These are phyloP conservation scores for Musa beccarii DNA, from an alignment of 176 grass and related monocot genomes.

Conservation along the genomic window DNA sequence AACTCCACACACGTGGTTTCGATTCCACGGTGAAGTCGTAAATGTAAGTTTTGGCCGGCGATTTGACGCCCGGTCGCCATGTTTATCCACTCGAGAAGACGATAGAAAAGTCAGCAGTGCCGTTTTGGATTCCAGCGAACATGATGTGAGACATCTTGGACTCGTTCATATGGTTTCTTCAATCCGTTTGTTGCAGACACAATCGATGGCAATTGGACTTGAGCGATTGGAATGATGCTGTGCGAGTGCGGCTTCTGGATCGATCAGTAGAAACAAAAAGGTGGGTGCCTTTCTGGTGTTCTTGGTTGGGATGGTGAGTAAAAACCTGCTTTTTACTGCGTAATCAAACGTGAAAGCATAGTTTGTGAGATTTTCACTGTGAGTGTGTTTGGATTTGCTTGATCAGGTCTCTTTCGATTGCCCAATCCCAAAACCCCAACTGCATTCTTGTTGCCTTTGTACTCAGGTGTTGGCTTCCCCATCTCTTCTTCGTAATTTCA, in stretches of 20 bases:
- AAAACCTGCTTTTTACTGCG: not conserved
- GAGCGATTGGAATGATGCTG: not conserved
- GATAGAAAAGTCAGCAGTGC: not conserved
- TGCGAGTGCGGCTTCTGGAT: not conserved
- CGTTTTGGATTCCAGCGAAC: not conserved
- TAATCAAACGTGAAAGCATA: not conserved
- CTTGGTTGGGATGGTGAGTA: not conserved
- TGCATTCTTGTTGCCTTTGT: not conserved
- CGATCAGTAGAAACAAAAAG: not conserved
- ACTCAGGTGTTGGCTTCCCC: too few relatives aligned
- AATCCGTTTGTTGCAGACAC: too few relatives aligned
- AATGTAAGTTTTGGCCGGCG: not conserved
- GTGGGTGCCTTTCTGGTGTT: not conserved
- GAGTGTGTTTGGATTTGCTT: not conserved
- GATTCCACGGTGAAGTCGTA: not conserved
- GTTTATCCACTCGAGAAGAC: not conserved
- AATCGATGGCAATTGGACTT: not conserved
- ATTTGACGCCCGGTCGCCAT: not conserved
- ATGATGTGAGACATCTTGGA: not conserved
- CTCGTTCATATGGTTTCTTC: not conserved
- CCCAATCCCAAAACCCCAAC: not conserved
- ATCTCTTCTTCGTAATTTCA: too few relatives aligned
- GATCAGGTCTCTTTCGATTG: not conserved
- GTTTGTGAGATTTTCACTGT: not conserved
- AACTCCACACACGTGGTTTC: too few relatives aligned